phyloP scores from a whole-genome alignment of 139 green algal genomes.

The Chlamydomonas urium region DNA sequence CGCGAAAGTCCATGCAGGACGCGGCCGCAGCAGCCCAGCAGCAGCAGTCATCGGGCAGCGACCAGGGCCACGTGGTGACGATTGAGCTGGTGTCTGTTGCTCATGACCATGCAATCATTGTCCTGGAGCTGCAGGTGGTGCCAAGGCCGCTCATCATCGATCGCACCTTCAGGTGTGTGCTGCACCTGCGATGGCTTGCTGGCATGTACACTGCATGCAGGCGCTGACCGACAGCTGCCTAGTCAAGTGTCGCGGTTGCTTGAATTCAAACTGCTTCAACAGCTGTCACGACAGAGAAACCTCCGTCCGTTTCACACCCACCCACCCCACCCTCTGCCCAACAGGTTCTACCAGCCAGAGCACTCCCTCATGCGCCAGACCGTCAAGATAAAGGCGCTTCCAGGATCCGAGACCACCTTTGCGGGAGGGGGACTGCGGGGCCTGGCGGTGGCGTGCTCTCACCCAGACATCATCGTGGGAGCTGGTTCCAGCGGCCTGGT shows the following conservation, averaged over 20 bases:
- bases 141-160: slow-evolving; percentile 50
- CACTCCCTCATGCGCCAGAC: slow-evolving; percentile 39
- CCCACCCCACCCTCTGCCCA: background rate
- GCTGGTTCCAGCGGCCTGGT: slow-evolving; percentile 24
- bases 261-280: no score
- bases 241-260: no score
- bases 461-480: slow-evolving; percentile 41
- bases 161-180: slow-evolving; percentile 54
- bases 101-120: slow-evolving; percentile 33
- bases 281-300: no score
- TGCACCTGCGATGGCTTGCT: no score
- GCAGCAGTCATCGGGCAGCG: background rate
- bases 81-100: slow-evolving; percentile 37
- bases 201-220: slow-evolving; percentile 5
- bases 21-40: background rate
- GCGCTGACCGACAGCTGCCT: no score
- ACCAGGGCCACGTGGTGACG: slow-evolving; percentile 25
- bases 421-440: slow-evolving; percentile 18
- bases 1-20: background rate
- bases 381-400: slow-evolving; percentile 23
- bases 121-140: slow-evolving; percentile 53
- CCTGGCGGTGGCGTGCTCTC: slow-evolving; percentile 24
- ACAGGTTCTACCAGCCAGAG: slow-evolving; percentile 39
- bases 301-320: no score
- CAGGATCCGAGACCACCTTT: slow-evolving; percentile 19